A percentile compares a stretch with the other conserved stretches of the same genome.
phyloP scores from a whole-genome alignment of 2,329 filamentous ascomycete species.

The Hymenoscyphus infarciens region DNA sequence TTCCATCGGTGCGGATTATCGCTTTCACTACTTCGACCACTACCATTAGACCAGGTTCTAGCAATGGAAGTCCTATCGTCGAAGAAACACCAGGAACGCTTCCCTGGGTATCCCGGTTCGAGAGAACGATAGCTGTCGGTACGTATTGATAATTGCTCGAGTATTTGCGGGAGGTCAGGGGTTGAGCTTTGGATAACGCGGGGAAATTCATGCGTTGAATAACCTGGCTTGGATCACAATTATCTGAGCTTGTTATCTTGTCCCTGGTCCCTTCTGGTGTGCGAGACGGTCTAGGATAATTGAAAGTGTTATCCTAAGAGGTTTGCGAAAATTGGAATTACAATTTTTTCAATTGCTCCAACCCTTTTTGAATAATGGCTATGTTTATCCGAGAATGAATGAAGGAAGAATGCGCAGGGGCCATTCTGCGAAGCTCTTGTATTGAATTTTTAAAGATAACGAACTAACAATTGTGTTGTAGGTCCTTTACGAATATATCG shows the following conservation, averaged over 20 bases:
- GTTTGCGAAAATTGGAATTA: neutral
- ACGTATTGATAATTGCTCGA: slow-evolving; percentile 31
- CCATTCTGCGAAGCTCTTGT: neutral
- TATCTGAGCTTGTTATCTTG: neutral
- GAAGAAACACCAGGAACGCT: slow-evolving; percentile 59
- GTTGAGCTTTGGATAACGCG: neutral
- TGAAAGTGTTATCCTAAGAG: neutral
- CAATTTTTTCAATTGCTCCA: neutral
- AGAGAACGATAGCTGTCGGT: slow-evolving; percentile 79
- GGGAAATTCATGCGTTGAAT: neutral
- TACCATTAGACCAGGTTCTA: slow-evolving; percentile 22
- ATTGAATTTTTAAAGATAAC: neutral
- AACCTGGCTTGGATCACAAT: neutral
- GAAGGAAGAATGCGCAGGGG: neutral
- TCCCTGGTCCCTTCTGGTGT: neutral
- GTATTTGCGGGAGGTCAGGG: neutral
- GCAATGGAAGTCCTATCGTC: slow-evolving; percentile 34
- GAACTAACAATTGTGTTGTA: slow-evolving; percentile 26
- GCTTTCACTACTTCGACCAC: slow-evolving; percentile 47
- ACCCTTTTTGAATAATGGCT: neutral
- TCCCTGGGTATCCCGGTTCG: slow-evolving; percentile 70
- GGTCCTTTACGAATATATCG: slow-evolving; percentile 81
- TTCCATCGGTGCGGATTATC: slow-evolving; percentile 41
- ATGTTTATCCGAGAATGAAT: neutral
- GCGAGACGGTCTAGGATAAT: neutral